Base-by-base conservation (phyloP, 2,329 filamentous ascomycete species). In the Fusarium guadeloupense region DNA sequence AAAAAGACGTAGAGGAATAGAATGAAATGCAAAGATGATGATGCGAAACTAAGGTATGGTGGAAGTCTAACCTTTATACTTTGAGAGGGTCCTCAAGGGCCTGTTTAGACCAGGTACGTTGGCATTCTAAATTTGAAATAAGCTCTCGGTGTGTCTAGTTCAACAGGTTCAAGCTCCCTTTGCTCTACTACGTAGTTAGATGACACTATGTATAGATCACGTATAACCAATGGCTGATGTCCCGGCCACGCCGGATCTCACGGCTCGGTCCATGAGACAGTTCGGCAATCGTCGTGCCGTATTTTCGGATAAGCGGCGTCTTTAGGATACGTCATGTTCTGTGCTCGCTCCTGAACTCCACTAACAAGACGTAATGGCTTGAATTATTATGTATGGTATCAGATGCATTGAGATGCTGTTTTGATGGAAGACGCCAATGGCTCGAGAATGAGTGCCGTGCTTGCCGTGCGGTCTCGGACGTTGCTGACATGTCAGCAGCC, bases 281-380 rank as follows among this genome's bases (percentile, higher is more conserved):
- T 39, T 65, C 61, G 61, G 62, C 53, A 47, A 50, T 56, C 33
- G 21, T 44, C 42, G 50, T 65, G 46, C 61, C 51, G 56, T 35
- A 25, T 13, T 26, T 37, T 62, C 62, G 62, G 62, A 59, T 64
- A 65, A 54, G 26, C 62, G 62, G 61, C 61, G 60, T 55, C 14
- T 31, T 35, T 2, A 9, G 12, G 10, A 14, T 43, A 44, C 57
- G 57, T 60, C 53, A 59, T 42, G 33, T 33, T 19, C 7, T n/a
- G 30, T 14, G 47, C 23, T 58, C 21, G 38, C 28, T 20, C 19
- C 40, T 10, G 16, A 46, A 35, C 59, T 50, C 54, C 49, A 63
- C 60, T 23, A 16, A 9, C n/a, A 34, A 20, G 14, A 49, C 41
- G 48, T 19, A 45, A 47, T 26, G 5, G 5, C 23, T 40, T 40